phyloP scores from a whole-genome alignment of 2,329 filamentous ascomycete species.

The Ophiocordyceps polyrhachis-furcata region DNA sequence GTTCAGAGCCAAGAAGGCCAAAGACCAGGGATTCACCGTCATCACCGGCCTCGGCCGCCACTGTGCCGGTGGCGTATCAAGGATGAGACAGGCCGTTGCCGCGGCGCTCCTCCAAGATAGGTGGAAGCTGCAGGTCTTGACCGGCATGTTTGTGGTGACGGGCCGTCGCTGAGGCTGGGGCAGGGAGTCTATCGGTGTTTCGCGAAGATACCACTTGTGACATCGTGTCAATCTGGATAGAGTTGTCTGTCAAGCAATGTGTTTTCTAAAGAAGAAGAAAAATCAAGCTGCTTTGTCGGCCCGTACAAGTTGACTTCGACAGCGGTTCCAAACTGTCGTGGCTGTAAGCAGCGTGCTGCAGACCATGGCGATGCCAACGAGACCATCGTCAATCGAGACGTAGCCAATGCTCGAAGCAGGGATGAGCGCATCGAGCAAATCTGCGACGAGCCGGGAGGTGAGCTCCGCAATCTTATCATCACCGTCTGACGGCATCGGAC shows the following conservation, averaged over 20 bases:
- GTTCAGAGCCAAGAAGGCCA: constrained; percentile 28
- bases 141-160: constrained; percentile 50
- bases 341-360: constrained; percentile 43
- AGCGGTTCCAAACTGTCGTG: constrained; percentile 40
- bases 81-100: constrained; percentile 62
- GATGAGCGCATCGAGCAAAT: constrained; percentile 42
- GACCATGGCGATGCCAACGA: constrained; percentile 39
- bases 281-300: not conserved
- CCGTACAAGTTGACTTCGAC: constrained; percentile 10
- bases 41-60: constrained; percentile 71
- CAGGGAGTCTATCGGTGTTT: not conserved
- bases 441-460: constrained; percentile 30
- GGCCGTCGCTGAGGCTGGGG: constrained; percentile 25
- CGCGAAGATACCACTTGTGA: not conserved
- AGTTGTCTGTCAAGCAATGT: not conserved
- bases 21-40: constrained; percentile 44
- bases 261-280: not conserved
- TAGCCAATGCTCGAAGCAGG: constrained; percentile 43
- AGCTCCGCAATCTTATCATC: constrained; percentile 17
- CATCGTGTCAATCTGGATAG: not conserved
- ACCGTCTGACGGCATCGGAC: constrained; percentile 7
- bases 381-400: constrained; percentile 30
- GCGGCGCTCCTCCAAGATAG: constrained; percentile 58
- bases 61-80: constrained; percentile 55
- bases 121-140: constrained; percentile 61